Evolutionary conservation across 371 early-diverging fungal genomes (phyloP).

Genomic region (Amoeboaphelidium occidentale): DNA sequence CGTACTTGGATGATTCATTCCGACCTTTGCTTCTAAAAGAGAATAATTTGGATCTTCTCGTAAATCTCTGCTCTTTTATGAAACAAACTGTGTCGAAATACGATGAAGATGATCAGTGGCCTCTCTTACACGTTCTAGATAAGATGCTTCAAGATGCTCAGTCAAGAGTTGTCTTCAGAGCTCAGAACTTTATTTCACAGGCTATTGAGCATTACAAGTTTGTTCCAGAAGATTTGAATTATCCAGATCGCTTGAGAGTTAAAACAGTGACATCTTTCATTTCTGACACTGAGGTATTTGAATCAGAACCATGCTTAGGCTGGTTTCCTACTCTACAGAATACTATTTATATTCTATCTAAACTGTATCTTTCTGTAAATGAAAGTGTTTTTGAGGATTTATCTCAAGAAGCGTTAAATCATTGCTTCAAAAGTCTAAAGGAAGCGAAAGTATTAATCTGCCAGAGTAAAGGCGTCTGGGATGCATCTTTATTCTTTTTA

Average conservation of each 20-base stretch:
- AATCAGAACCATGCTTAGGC: slow-evolving; percentile 22
- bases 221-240: slow-evolving; percentile 33
- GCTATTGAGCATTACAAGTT: slow-evolving; percentile 52
- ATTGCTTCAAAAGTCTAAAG: too few relatives aligned
- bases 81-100: too few relatives aligned
- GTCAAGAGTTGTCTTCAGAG: slow-evolving; percentile 51
- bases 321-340: slow-evolving; percentile 58
- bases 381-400: slow-evolving; percentile 39
- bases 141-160: slow-evolving; percentile 62
- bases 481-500: too few relatives aligned
- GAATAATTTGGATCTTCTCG: slow-evolving; percentile 38
- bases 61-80: too few relatives aligned
- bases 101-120: too few relatives aligned
- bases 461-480: too few relatives aligned
- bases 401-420: slow-evolving; percentile 48
- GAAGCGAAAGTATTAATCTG: too few relatives aligned
- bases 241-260: slow-evolving; percentile 16
- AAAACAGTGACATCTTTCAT: slow-evolving; percentile 1
- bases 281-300: slow-evolving; percentile 2
- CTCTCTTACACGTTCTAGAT: slow-evolving; percentile 21
- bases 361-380: slow-evolving; percentile 43
- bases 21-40: too few relatives aligned
- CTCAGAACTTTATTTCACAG: slow-evolving; percentile 44
- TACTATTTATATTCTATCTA: slow-evolving; percentile 49
- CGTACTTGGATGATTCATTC: too few relatives aligned